These are phyloP conservation scores for Melaleuca alternifolia DNA, from an alignment of 345 rosid species.

Conservation along the genomic window DNA sequence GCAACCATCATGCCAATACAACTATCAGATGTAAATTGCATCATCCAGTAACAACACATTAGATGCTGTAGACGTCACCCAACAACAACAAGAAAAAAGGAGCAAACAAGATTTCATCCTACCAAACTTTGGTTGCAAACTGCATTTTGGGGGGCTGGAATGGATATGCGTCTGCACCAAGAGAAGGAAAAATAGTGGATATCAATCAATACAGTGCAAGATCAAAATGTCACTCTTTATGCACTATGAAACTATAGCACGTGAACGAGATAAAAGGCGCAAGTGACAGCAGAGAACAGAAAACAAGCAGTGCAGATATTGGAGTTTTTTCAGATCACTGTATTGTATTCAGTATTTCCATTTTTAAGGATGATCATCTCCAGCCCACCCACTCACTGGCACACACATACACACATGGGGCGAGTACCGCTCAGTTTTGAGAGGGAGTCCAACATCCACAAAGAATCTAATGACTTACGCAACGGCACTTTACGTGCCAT, in stretches of 20 bases:
- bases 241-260: neutral
- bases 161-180: slow-evolving; percentile 83
- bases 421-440: neutral
- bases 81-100: neutral
- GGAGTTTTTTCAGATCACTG: neutral
- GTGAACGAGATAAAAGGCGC: neutral
- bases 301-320: neutral
- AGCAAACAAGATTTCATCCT: slow-evolving; percentile 17
- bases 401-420: neutral
- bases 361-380: neutral
- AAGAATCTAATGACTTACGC: neutral
- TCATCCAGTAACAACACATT: neutral
- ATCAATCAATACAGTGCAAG: neutral
- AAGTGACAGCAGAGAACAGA: neutral
- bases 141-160: slow-evolving; percentile 99
- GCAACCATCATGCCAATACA: neutral
- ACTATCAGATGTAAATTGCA: neutral
- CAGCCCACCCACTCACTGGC: neutral
- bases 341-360: neutral
- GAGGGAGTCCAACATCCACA: neutral
- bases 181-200: neutral
- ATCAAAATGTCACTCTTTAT: neutral
- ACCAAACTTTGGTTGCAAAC: slow-evolving; percentile 96
- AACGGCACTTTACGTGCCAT: neutral
- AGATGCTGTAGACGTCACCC: neutral